Percentiles rank a stretch among this genome's conserved stretches.
Evolutionary conservation across 805 yeast genomes (phyloP).

Genomic region (Candida succiphila): DNA sequence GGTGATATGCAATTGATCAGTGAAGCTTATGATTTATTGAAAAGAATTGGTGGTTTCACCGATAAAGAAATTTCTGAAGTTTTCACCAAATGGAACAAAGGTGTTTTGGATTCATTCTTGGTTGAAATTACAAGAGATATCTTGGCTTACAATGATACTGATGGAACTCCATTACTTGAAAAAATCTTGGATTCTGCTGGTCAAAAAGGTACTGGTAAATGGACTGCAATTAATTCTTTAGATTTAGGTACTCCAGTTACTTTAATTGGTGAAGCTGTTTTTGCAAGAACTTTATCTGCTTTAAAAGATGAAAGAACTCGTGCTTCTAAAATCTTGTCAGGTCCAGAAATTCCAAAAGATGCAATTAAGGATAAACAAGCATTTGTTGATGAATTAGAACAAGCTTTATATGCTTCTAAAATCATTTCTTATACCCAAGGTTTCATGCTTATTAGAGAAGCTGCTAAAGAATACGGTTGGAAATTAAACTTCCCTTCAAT

Average conservation of each 20-base stretch:
- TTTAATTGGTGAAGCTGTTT: constrained; percentile 97
- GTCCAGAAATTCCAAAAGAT: constrained; percentile 63
- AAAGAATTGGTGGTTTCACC: constrained; percentile 84
- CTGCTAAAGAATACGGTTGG: constrained; percentile 96
- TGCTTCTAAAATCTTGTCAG: constrained; percentile 71
- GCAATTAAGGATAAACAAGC: constrained; percentile 65
- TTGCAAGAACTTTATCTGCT: constrained; percentile 92
- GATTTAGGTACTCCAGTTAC: constrained; percentile 99
- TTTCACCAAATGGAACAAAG: constrained; percentile 89
- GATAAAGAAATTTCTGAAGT: constrained; percentile 92
- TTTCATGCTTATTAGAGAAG: constrained; percentile 98
- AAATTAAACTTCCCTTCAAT: constrained; percentile 95
- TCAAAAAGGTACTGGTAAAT: constrained; percentile 99
- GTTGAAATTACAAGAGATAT: constrained; percentile 96
- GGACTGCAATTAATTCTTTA: constrained; percentile 98
- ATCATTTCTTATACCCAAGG: constrained; percentile 98
- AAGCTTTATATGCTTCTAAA: constrained; percentile 97
- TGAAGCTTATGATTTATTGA: constrained; percentile 95
- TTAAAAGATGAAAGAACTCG: constrained; percentile 82
- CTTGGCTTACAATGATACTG: constrained; percentile 78
- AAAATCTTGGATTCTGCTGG: constrained; percentile 96
- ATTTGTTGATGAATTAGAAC: constrained; percentile 90
- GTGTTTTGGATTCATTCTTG: constrained; percentile 94
- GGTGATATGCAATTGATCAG: constrained; percentile 99
- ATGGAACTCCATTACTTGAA: constrained; percentile 90